Conservation (phyloP, 2,329 filamentous ascomycete species). For the Pseudocercospora eumusae region DNA sequence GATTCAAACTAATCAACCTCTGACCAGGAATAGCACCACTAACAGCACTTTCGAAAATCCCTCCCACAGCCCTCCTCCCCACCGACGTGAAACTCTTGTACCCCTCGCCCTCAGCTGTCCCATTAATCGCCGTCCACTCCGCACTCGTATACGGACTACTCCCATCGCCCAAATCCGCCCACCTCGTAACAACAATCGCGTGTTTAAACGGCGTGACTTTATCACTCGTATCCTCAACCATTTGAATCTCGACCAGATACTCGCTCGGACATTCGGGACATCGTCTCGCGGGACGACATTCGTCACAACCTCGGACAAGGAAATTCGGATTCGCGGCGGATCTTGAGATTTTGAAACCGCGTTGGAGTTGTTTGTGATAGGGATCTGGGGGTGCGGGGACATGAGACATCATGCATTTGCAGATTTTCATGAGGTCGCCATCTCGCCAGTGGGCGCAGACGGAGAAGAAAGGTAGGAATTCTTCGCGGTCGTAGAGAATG, state of each 20-base stretch:
- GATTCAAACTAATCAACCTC: conserved; percentile 61
- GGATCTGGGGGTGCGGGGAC: conserved; percentile 53
- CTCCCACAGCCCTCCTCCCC: conserved; percentile 58
- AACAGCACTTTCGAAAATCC: conserved; percentile 60
- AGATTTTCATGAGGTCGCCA: conserved; percentile 60
- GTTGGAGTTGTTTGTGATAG: conserved; percentile 47
- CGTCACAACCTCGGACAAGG: conserved; percentile 55
- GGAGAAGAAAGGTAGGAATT: conserved; percentile 64
- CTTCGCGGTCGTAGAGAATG: conserved; percentile 60
- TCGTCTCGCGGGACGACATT: conserved; percentile 60
- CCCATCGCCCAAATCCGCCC: conserved; percentile 63
- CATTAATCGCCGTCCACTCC: conserved; percentile 61
- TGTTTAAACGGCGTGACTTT: conserved; percentile 57
- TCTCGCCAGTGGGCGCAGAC: conserved; percentile 64
- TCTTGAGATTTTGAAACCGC: conserved; percentile 41
- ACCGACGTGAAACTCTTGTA: conserved; percentile 59
- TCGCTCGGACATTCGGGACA: conserved; percentile 65
- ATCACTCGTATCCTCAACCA: conserved; percentile 56
- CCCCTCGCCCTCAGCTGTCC: conserved; percentile 36
- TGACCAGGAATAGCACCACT: conserved; percentile 58
- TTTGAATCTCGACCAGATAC: conserved; percentile 62
- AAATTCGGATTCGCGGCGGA: conserved; percentile 44
- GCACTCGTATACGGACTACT: conserved; percentile 49
- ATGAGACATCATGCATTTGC: conserved; percentile 63
- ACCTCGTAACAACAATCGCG: conserved; percentile 61